These are phyloP conservation scores for Gossypium gossypioides DNA, from an alignment of 441 rosid species.

Conservation along the genomic window DNA sequence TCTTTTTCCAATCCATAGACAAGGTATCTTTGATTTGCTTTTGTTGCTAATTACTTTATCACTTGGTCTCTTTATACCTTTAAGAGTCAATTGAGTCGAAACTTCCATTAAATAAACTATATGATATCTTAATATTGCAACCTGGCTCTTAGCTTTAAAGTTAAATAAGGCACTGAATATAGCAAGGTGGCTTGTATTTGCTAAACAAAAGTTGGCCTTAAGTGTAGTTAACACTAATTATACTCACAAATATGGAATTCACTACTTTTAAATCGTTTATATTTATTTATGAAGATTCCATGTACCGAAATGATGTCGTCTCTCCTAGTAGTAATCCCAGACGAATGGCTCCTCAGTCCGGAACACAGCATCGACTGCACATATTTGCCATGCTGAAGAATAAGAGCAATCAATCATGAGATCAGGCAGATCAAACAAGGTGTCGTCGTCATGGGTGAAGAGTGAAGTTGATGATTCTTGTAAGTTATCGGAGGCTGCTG, in stretches of 20 bases:
- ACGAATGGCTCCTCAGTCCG: slow-evolving; percentile 45
- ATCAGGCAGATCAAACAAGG: slow-evolving; percentile 71
- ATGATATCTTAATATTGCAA: not conserved
- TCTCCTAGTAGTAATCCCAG: slow-evolving; percentile 27
- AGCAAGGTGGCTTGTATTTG: not conserved
- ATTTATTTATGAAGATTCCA: not conserved
- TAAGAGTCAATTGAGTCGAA: not conserved
- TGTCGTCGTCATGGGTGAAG: slow-evolving; percentile 38
- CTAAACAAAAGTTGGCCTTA: not conserved
- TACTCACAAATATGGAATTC: not conserved
- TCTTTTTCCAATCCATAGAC: not conserved
- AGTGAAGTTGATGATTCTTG: slow-evolving; percentile 37
- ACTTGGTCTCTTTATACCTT: not conserved
- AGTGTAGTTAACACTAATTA: not conserved
- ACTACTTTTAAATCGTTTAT: not conserved
- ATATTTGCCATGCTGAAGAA: slow-evolving; percentile 46
- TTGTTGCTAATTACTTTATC: too few relatives aligned
- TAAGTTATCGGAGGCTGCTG: slow-evolving; percentile 16
- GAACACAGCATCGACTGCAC: slow-evolving; percentile 38
- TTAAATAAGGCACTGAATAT: slow-evolving; percentile 2
- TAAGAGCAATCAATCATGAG: slow-evolving; percentile 35
- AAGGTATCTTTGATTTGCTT: not conserved
- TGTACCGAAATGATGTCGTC: not conserved
- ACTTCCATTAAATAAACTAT: slow-evolving; percentile 2
- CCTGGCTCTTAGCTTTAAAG: not conserved